A percentile compares a stretch with the other conserved stretches of the same genome.
Evolutionary conservation across 352 stramenopile species (phyloP).

Genomic region (Saprolegnia parasitica): DNA sequence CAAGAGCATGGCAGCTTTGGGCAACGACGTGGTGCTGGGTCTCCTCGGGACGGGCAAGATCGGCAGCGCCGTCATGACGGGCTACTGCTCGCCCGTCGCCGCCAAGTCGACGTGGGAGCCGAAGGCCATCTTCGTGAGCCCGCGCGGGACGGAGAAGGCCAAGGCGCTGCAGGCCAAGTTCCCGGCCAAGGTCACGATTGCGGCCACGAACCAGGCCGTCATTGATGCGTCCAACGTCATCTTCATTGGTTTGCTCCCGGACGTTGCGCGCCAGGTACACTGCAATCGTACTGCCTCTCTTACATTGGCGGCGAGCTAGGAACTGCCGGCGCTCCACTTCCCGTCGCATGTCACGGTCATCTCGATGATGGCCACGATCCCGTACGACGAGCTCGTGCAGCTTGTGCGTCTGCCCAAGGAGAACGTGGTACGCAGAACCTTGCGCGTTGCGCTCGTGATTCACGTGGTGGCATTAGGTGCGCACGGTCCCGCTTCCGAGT

Average conservation of each 20-base stretch:
- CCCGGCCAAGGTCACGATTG: conserved; percentile 57
- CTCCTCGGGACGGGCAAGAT: conserved; percentile 85
- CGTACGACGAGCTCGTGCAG: conserved; percentile 71
- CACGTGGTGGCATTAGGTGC: conserved; percentile 32
- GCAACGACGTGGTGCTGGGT: conserved; percentile 37
- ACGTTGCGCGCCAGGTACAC: conserved; percentile 48
- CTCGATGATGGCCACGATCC: conserved; percentile 87
- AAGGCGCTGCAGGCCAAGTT: conserved; percentile 69
- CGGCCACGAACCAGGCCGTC: conserved; percentile 71
- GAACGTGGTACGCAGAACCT: conserved; percentile 42
- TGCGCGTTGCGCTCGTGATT: not conserved
- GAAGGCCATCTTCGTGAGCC: conserved; percentile 63
- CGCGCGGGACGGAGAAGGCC: conserved; percentile 68
- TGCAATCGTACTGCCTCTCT: conserved; percentile 12
- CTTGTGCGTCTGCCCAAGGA: conserved; percentile 63
- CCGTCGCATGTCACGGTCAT: conserved; percentile 56
- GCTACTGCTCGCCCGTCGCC: conserved; percentile 54
- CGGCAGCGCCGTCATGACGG: conserved; percentile 72
- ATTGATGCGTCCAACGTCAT: conserved; percentile 77
- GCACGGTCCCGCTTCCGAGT: conserved; percentile 67
- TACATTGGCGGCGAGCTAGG: conserved; percentile 29
- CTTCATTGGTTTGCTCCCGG: conserved; percentile 72
- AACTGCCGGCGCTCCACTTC: conserved; percentile 70
- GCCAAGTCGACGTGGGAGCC: conserved; percentile 63
- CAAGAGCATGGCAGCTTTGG: not conserved